These are phyloP conservation scores for Malbranchea zuffiana DNA, from an alignment of 2,329 filamentous ascomycete genomes.

Conservation along the genomic window DNA sequence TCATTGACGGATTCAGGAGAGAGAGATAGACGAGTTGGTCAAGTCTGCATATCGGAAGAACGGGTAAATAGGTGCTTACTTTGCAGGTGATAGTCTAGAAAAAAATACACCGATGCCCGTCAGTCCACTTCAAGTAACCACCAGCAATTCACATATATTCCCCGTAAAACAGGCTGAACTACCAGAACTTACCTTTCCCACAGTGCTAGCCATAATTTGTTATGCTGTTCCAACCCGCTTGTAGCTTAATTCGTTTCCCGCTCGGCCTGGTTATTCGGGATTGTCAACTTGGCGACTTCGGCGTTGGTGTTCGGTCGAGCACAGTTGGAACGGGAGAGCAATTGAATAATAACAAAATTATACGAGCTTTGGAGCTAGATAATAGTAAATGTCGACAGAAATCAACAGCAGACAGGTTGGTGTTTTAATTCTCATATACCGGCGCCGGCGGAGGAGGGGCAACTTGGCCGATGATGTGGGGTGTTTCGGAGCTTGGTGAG, in stretches of 20 bases:
- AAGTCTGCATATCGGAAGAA: neutral
- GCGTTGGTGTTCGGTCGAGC: no score
- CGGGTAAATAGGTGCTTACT: slow-evolving; percentile 28
- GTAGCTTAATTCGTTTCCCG: no score
- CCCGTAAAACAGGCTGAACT: slow-evolving; percentile 9
- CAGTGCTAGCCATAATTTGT: slow-evolving; percentile 46
- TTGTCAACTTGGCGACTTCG: no score
- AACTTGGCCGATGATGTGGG: neutral
- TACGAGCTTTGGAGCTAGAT: neutral
- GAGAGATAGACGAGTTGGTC: neutral
- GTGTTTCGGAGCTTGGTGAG: no score
- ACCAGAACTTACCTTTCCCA: slow-evolving; percentile 40
- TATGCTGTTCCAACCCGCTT: no score
- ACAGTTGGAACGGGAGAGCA: no score
- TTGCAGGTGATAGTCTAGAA: slow-evolving; percentile 84
- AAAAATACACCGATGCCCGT: neutral
- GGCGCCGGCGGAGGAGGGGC: slow-evolving; percentile 2
- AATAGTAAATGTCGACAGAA: neutral
- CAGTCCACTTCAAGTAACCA: neutral
- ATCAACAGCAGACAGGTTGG: neutral
- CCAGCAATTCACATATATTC: neutral
- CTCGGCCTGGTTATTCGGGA: no score
- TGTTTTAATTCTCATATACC: slow-evolving; percentile 1
- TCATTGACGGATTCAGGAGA: neutral
- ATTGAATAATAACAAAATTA: neutral